Base-by-base conservation (phyloP, 2,329 filamentous ascomycete genomes). In the Knufia petricola region DNA sequence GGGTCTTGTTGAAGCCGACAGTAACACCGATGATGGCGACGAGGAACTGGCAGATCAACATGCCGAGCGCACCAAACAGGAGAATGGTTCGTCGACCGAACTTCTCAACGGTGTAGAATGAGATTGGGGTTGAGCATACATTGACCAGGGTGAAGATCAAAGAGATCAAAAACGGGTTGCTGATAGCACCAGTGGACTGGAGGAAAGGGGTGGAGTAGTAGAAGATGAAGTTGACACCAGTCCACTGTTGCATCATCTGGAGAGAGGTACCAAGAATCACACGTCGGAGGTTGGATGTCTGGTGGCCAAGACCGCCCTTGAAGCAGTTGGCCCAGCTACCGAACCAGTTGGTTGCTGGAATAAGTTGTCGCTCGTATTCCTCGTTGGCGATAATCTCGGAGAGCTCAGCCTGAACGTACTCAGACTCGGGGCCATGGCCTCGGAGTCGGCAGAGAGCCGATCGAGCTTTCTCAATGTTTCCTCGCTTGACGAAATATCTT, bases 151-250 rank as follows among this genome's bases (percentile, higher is more conserved):
- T 92, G 66, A 87, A 90, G 70, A 94, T 77, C 63, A 94, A 75
- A 50, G 82, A 84, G 64, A 92, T 88, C 59, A 94, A 66, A 77
- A 94, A 94, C 37, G 78, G 74, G 73, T 94, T 83, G 53, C 64
- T 58, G 60, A 94, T 87, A 59, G 84, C 84, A 57, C 83, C 83
- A 24, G 84, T 82, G 20, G 81, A 80, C 68, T 84, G 69, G 71
- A 94, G 85, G 79, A 94, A 88, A 51, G 81, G 78, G 8, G 83
- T 86, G 13, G 82, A 84, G 73, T 79, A 87, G 72, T 87, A 85
- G 74, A 88, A 90, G 74, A 92, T 85, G 71, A 90, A 94, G 77
- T 94, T 94, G 70, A 94, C 84, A 73, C 87, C 86, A 21, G 85
- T 88, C 79, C 77, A 57, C 68, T 86, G 83, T 68, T 85, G 82